Conservation (phyloP, 2,329 filamentous ascomycete genomes). For the Fusarium duplospermum region DNA sequence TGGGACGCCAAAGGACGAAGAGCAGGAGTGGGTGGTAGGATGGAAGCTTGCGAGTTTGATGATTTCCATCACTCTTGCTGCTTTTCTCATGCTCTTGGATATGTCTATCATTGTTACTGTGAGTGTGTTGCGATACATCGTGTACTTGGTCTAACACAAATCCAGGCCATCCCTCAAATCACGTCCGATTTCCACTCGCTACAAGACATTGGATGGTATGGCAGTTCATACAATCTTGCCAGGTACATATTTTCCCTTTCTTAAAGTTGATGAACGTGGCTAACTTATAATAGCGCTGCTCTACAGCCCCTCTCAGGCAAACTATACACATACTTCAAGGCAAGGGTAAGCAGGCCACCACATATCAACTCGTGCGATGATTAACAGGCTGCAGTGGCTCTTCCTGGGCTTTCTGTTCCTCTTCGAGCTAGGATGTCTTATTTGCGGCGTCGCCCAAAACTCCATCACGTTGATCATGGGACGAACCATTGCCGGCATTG, state of each 20-base stretch:
- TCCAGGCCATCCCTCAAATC: constrained; percentile 60
- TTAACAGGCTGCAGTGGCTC: constrained; percentile 35
- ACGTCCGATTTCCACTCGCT: constrained; percentile 63
- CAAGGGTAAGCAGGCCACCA: constrained; percentile 39
- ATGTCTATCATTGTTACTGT: constrained; percentile 65
- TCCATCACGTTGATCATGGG: constrained; percentile 62
- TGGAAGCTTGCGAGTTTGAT: constrained; percentile 52
- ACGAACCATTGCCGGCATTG: constrained; percentile 60
- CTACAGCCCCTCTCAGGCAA: constrained; percentile 65
- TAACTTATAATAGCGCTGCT: constrained; percentile 53
- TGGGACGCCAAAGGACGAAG: constrained; percentile 12
- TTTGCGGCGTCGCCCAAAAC: constrained; percentile 60
- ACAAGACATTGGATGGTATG: constrained; percentile 67
- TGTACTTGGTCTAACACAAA: neutral
- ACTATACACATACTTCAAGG: constrained; percentile 55
- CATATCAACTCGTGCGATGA: constrained; percentile 46
- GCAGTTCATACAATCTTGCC: constrained; percentile 60
- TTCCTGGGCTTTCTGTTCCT: constrained; percentile 47
- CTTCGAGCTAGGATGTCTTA: constrained; percentile 56
- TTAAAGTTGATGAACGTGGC: constrained; percentile 41
- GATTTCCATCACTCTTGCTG: constrained; percentile 53
- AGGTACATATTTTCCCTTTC: constrained; percentile 46
- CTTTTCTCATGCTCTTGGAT: constrained; percentile 63
- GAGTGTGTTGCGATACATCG: constrained; percentile 14
- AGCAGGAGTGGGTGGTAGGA: constrained; percentile 38